A percentile compares a stretch with the other conserved stretches of the same genome.
Evolutionary conservation across 2,329 filamentous ascomycete species (phyloP).

Genomic region (Hypomyces perniciosus): DNA sequence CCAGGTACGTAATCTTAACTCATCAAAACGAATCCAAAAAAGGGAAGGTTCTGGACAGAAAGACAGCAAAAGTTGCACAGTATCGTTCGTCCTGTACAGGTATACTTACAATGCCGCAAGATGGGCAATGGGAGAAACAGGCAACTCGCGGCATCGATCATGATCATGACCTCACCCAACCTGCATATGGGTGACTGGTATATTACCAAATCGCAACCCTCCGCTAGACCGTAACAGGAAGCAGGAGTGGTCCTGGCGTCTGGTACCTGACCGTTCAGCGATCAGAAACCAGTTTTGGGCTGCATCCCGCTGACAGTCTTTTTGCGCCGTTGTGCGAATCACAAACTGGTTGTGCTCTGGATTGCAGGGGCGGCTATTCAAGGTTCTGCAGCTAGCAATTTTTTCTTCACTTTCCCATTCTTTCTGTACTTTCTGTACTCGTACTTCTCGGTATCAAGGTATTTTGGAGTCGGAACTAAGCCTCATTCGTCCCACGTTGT

Average conservation of each 20-base stretch:
- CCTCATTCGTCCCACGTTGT: not conserved
- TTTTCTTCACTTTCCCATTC: not conserved
- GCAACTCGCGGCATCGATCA: constrained; percentile 18
- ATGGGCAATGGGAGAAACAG: not conserved
- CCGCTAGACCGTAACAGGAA: constrained; percentile 27
- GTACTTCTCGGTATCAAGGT: constrained; percentile 12
- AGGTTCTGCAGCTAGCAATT: constrained; percentile 22
- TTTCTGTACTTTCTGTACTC: constrained; percentile 5
- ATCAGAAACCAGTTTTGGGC: constrained; percentile 22
- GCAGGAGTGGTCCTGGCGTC: constrained; percentile 21
- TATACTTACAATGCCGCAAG: not conserved
- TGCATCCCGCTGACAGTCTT: not conserved
- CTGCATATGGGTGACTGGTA: constrained; percentile 20
- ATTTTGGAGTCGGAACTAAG: constrained; percentile 2
- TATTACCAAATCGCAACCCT: constrained; percentile 29
- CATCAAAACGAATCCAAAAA: not conserved
- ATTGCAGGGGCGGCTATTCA: constrained; percentile 26
- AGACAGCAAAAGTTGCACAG: not conserved
- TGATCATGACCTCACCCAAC: constrained; percentile 28
- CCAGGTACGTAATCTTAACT: too few relatives aligned
- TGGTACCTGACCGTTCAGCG: constrained; percentile 28
- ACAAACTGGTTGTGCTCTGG: too few relatives aligned
- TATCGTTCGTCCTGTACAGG: not conserved
- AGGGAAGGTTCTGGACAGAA: not conserved
- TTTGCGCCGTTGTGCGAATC: too few relatives aligned